Base-by-base conservation (phyloP, 1,284 basidiomycete genomes). In the Boletellus dicymbophilus region DNA sequence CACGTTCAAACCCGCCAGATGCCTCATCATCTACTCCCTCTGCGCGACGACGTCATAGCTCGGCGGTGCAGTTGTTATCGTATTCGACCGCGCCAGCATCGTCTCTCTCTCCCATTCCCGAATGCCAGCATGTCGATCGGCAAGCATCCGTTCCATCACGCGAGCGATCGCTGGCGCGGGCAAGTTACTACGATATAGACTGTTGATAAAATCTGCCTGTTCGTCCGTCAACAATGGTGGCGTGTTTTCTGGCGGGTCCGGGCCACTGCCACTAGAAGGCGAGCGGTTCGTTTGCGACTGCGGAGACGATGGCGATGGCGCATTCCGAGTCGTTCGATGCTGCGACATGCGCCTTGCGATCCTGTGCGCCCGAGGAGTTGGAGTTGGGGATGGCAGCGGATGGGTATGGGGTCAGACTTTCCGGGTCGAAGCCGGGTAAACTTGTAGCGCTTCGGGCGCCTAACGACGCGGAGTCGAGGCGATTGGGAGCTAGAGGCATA, bases 101-200 rank as follows among this genome's bases (percentile, higher is more conserved):
- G 34, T 38, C 44, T 30, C 37, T 10, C 48, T 50, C 31, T 56
- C 51, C 61, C 58, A 63, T 18, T 57, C 56, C 18, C 28, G 50
- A 42, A 58, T 46, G 13, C 49, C 56, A 22, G 58, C 54, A 37
- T 59, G 47, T 30, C 39, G 48, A 40, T 59, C 61, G 9, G 37
- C 61, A 39, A 61, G 53, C 55, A 65, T 63, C 8, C 51, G 48
- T 20, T 62, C 53, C 45, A 63, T 31, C 39, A 63, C 52, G 8
- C 58, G 54, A 15, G 61, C 62, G 27, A 62, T 59, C 2, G 54
- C 55, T 15, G 60, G 51, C 5, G 59, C 58, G 20, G 57, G 57
- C 7, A 63, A 47, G 7, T 63, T 55, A 26, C 47, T 51, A 3
- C 46, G 55, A 37, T 52, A 37, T 18, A 51, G 37, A 30, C 42